A percentile compares a stretch with the other conserved stretches of the same genome.
Evolutionary conservation across 768 basidiomycete genomes (phyloP).

Genomic region (Xerocomellus chrysenteron): DNA sequence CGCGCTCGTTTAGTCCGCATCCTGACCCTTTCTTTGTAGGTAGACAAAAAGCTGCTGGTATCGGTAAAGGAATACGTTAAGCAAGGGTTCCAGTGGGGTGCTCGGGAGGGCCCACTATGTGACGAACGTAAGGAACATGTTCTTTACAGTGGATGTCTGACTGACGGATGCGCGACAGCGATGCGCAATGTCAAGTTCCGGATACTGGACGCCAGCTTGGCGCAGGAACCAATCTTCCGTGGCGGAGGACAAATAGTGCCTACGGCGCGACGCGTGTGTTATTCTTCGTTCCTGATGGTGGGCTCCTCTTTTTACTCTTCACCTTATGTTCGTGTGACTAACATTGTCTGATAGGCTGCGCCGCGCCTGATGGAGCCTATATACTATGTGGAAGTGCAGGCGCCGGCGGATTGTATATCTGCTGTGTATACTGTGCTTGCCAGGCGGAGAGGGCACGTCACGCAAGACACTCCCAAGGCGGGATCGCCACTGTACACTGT

Average conservation of each 20-base stretch:
- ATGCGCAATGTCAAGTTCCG: constrained; percentile 99
- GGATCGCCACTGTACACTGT: constrained; percentile 98
- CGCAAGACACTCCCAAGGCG: constrained; percentile 96
- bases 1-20: not conserved
- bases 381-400: constrained; percentile 99
- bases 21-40: constrained; percentile 39
- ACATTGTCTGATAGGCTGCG: constrained; percentile 62
- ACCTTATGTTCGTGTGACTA: not conserved
- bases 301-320: constrained; percentile 28
- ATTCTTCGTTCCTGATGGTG: constrained; percentile 98
- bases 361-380: constrained; percentile 96
- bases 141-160: not conserved
- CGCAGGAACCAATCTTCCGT: constrained; percentile 95
- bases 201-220: constrained; percentile 86
- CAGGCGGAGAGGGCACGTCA: constrained; percentile 98
- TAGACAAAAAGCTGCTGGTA: constrained; percentile 89
- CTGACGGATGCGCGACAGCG: constrained; percentile 46
- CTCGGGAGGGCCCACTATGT: constrained; percentile 94
- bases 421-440: constrained; percentile 98
- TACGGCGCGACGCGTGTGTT: constrained; percentile 97
- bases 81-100: constrained; percentile 99
- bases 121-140: constrained; percentile 86
- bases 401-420: constrained; percentile 97
- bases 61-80: constrained; percentile 94
- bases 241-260: constrained; percentile 99